phyloP scores from a whole-genome alignment of 768 basidiomycete species.

The Tylopilus intermedius region DNA sequence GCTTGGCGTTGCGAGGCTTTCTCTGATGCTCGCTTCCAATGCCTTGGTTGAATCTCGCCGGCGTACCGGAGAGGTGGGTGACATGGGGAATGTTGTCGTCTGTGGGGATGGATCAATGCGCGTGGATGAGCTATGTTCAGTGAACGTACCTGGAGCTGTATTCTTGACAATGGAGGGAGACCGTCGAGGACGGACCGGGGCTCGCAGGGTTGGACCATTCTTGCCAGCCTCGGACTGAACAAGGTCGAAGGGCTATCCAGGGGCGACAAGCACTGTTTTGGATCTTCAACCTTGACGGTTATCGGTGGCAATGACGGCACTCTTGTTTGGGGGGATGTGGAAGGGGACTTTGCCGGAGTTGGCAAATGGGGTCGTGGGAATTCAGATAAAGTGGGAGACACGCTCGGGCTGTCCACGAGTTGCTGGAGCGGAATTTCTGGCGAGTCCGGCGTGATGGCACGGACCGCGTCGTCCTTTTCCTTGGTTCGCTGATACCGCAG shows the following conservation, averaged over 20 bases:
- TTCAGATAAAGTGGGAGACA: conserved; percentile 13
- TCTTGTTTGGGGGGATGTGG: conserved; percentile 8
- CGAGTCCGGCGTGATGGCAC: background rate
- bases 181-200: background rate
- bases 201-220: background rate
- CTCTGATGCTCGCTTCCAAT: conserved; percentile 13
- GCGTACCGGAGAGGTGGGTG: background rate
- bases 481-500: conserved; percentile 28
- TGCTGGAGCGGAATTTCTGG: conserved; percentile 10
- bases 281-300: conserved; percentile 26
- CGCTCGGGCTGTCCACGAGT: conserved; percentile 3
- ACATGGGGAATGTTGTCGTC: background rate
- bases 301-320: conserved; percentile 28
- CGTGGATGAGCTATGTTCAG: no score
- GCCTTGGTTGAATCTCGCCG: background rate
- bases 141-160: conserved; percentile 6
- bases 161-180: conserved; percentile 4
- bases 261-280: background rate
- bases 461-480: conserved; percentile 2
- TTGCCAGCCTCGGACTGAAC: background rate
- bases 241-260: background rate
- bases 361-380: conserved; percentile 24
- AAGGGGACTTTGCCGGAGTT: conserved; percentile 26
- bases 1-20: background rate
- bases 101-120: background rate